Evolutionary conservation across 352 stramenopile genomes (phyloP).

Genomic region (Elongisporangium prolatum): DNA sequence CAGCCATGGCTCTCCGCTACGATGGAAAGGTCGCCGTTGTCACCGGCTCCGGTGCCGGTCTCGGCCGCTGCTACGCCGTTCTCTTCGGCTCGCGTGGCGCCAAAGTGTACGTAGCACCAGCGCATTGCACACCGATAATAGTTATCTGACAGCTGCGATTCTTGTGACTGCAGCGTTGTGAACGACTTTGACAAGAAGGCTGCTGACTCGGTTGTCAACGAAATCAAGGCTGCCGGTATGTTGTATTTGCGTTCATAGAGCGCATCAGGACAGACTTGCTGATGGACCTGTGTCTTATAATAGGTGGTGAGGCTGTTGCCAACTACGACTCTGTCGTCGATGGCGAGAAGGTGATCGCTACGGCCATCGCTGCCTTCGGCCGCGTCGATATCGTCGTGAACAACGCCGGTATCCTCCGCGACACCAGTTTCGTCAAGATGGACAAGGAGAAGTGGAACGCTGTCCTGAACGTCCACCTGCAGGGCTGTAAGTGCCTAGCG

Average conservation of each 20-base stretch:
- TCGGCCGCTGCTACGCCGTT: constrained; percentile 72
- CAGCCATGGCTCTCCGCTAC: constrained; percentile 54
- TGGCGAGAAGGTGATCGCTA: constrained; percentile 77
- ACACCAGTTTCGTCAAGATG: constrained; percentile 90
- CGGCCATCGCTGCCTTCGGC: constrained; percentile 61
- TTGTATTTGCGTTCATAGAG: neutral
- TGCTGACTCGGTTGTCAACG: constrained; percentile 66
- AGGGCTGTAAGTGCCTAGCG: constrained; percentile 44
- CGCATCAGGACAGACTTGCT: neutral
- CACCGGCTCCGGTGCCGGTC: constrained; percentile 66
- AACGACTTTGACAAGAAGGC: constrained; percentile 68
- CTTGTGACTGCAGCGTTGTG: constrained; percentile 37
- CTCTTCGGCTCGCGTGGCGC: constrained; percentile 69
- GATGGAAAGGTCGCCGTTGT: constrained; percentile 76
- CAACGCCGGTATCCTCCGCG: constrained; percentile 94
- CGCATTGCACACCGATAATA: too few species aligned
- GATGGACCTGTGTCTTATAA: neutral
- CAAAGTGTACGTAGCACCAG: constrained; percentile 61
- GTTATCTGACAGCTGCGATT: too few species aligned
- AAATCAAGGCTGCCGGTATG: constrained; percentile 72
- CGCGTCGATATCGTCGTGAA: constrained; percentile 86
- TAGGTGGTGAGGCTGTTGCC: constrained; percentile 60
- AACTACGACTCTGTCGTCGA: constrained; percentile 86
- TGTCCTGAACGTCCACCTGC: constrained; percentile 79
- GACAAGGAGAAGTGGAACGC: constrained; percentile 84